Conservation (phyloP, 1,139 yeast genomes). For the Pichia sp. region DNA sequence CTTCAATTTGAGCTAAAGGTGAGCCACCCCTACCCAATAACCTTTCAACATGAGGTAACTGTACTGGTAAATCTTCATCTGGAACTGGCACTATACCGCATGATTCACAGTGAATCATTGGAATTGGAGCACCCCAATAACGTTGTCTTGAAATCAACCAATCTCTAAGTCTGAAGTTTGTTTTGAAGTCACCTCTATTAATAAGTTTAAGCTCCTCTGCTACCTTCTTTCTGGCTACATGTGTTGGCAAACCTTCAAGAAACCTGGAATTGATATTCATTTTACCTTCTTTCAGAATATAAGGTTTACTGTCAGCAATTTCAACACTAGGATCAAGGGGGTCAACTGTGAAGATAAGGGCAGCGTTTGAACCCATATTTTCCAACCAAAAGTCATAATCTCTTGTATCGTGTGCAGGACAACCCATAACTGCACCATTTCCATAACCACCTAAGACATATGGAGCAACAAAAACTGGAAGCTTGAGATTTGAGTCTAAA, state of each 20-base stretch:
- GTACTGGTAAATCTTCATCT: conserved; percentile 73
- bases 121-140: conserved; percentile 98
- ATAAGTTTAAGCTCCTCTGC: conserved; percentile 34
- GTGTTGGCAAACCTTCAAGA: conserved; percentile 42
- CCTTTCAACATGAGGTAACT: conserved; percentile 54
- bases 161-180: conserved; percentile 67
- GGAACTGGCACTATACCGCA: conserved; percentile 95
- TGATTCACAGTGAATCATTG: conserved; percentile 72
- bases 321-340: conserved; percentile 22
- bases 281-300: conserved; percentile 43
- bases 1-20: conserved; percentile 60
- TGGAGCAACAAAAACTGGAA: conserved; percentile 87
- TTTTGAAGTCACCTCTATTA: conserved; percentile 40
- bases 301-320: conserved; percentile 41
- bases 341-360: conserved; percentile 40
- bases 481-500: conserved; percentile 31
- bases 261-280: conserved; percentile 45
- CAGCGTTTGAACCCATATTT: conserved; percentile 42
- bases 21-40: conserved; percentile 53
- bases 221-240: conserved; percentile 48
- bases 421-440: conserved; percentile 94
- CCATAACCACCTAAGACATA: conserved; percentile 82
- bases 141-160: conserved; percentile 94
- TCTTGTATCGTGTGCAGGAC: conserved; percentile 87
- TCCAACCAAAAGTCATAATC: conserved; percentile 73